Conservation (phyloP, 257 asterid species). For the Linaria vulgaris region DNA sequence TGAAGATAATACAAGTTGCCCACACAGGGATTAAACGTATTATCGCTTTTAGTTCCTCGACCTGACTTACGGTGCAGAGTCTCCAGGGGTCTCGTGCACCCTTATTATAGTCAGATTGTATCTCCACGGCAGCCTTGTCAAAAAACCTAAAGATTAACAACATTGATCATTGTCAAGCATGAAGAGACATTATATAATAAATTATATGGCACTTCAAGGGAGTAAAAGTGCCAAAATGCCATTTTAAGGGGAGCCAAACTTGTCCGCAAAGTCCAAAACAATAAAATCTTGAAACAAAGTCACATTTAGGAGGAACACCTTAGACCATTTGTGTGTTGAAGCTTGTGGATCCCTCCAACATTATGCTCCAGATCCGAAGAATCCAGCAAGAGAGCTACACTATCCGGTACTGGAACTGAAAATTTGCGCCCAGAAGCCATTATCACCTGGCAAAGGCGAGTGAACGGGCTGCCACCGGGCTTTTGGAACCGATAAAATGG, state of each 20-base stretch:
- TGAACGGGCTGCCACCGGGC: slow-evolving; percentile 61
- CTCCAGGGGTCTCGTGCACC: slow-evolving; percentile 40
- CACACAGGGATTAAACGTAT: slow-evolving; percentile 44
- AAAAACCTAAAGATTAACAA: slow-evolving; percentile 38
- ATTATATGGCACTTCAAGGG: too few relatives aligned
- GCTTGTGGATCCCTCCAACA: slow-evolving; percentile 47
- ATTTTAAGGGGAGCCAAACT: too few relatives aligned
- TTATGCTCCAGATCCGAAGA: slow-evolving; percentile 35
- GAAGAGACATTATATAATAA: too few relatives aligned
- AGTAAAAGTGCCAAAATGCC: background rate
- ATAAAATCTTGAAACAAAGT: background rate
- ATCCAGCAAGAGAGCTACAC: slow-evolving; percentile 41
- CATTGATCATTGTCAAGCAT: too few relatives aligned
- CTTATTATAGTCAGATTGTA: slow-evolving; percentile 29
- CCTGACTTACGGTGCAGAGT: slow-evolving; percentile 55
- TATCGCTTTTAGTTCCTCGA: slow-evolving; percentile 51
- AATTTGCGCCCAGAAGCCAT: slow-evolving; percentile 41
- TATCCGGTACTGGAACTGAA: slow-evolving; percentile 34
- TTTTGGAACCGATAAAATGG: slow-evolving; percentile 42
- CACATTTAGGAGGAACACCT: slow-evolving; percentile 26
- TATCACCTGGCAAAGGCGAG: slow-evolving; percentile 46
- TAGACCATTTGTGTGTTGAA: slow-evolving; percentile 44
- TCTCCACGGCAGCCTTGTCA: slow-evolving; percentile 59
- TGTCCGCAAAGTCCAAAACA: too few relatives aligned
- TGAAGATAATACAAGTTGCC: slow-evolving; percentile 50